Conservation (phyloP, 2,329 filamentous ascomycete genomes). For the Nectriaceae sp. region DNA sequence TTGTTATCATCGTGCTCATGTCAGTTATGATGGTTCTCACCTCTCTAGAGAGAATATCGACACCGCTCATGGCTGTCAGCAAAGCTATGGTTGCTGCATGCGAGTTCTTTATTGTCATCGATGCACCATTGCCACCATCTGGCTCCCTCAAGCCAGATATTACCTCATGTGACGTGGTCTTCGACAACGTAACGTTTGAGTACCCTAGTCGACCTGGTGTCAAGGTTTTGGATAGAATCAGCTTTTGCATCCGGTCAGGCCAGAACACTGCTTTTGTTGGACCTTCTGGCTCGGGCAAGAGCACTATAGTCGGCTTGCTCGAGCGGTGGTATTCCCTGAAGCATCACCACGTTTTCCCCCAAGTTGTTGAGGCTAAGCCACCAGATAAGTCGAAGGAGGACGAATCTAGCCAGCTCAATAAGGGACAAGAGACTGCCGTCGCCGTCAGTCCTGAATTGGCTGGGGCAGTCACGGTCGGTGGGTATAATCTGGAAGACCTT, state of each 20-base stretch:
- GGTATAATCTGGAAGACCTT: constrained; percentile 24
- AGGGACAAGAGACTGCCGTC: background rate
- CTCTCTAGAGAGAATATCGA: constrained; percentile 38
- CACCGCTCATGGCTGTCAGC: constrained; percentile 38
- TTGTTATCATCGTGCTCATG: constrained; percentile 41
- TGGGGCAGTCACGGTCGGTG: constrained; percentile 7
- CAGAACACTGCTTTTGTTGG: constrained; percentile 71
- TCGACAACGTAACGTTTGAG: constrained; percentile 33
- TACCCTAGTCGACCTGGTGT: constrained; percentile 23
- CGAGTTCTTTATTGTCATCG: constrained; percentile 32
- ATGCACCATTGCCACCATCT: constrained; percentile 21
- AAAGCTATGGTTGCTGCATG: constrained; percentile 32
- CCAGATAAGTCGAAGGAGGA: background rate
- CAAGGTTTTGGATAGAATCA: constrained; percentile 44
- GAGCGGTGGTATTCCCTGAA: constrained; percentile 64
- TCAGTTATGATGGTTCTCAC: constrained; percentile 41
- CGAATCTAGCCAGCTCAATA: background rate
- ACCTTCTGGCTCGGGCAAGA: constrained; percentile 65
- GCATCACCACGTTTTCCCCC: constrained; percentile 12
- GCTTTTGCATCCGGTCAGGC: constrained; percentile 55
- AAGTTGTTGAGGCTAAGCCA: constrained; percentile 5
- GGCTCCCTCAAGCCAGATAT: constrained; percentile 26
- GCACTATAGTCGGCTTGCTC: constrained; percentile 62
- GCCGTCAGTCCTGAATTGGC: background rate
- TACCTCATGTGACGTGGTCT: constrained; percentile 45